These are phyloP conservation scores for Pichia cabralensis DNA, from an alignment of 805 yeast species.

Conservation along the genomic window DNA sequence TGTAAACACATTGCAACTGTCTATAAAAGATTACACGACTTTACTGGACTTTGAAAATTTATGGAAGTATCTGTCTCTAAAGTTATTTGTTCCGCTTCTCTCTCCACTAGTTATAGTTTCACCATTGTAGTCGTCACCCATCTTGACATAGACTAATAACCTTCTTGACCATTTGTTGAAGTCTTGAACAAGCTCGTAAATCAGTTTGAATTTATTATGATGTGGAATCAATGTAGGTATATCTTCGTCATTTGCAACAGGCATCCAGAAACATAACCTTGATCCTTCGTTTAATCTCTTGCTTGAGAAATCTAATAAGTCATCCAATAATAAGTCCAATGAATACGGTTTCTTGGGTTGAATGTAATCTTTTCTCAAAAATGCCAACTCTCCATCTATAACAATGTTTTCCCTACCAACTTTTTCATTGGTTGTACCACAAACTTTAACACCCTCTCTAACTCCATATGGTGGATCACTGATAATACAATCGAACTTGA, in stretches of 20 bases:
- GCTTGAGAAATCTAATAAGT: constrained; percentile 65
- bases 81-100: constrained; percentile 42
- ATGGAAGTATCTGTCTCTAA: constrained; percentile 68
- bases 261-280: constrained; percentile 94
- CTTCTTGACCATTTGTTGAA: constrained; percentile 93
- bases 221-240: constrained; percentile 57
- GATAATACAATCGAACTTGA: constrained; percentile 68
- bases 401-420: constrained; percentile 62
- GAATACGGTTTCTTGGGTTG: constrained; percentile 91
- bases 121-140: constrained; percentile 42
- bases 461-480: constrained; percentile 99
- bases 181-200: constrained; percentile 72
- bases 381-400: constrained; percentile 76
- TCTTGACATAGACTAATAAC: constrained; percentile 67
- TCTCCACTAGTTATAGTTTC: constrained; percentile 32
- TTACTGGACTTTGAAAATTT: constrained; percentile 33
- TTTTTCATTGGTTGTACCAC: constrained; percentile 62
- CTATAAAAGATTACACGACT: not conserved
- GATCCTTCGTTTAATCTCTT: constrained; percentile 64
- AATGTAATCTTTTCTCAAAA: constrained; percentile 68
- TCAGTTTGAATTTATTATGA: constrained; percentile 61
- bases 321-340: constrained; percentile 66
- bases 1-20: not conserved
- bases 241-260: constrained; percentile 80
- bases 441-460: constrained; percentile 86